Conservation (phyloP, 371 early-diverging fungal genomes). For the Mortierella sp. region DNA sequence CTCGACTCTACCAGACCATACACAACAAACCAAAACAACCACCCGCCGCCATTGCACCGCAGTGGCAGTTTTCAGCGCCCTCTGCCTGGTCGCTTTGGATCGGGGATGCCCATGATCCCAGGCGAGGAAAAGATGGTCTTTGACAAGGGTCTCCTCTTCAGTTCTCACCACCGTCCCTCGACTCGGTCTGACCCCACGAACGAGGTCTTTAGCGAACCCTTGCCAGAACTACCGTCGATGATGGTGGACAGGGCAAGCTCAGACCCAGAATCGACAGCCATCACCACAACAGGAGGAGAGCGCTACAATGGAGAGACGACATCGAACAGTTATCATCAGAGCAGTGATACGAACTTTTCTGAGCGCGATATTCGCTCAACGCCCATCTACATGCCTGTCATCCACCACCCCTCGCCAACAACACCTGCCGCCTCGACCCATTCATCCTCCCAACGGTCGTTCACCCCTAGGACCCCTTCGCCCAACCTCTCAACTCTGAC, state of each 20-base stretch:
- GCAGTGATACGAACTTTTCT: background rate
- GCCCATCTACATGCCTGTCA: constrained; percentile 26
- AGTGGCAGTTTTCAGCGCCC: background rate
- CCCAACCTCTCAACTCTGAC: constrained; percentile 5
- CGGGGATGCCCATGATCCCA: constrained; percentile 14
- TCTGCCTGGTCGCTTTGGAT: background rate
- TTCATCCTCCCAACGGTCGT: background rate
- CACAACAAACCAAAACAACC: background rate
- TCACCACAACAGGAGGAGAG: background rate
- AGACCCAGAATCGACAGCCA: background rate
- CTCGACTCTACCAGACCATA: background rate
- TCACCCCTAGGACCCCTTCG: constrained; percentile 25
- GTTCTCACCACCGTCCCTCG: constrained; percentile 17
- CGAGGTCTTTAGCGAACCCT: constrained; percentile 13
- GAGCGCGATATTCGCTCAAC: constrained; percentile 22
- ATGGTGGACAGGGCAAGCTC: constrained; percentile 1
- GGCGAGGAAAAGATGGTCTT: constrained; percentile 35
- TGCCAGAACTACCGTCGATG: constrained; percentile 12
- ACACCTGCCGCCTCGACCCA: background rate
- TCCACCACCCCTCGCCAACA: constrained; percentile 24
- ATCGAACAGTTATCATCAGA: background rate
- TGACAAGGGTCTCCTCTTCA: constrained; percentile 21
- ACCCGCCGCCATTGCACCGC: background rate
- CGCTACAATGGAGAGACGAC: background rate
- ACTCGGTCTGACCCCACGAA: constrained; percentile 9